phyloP scores from a whole-genome alignment of 2,329 filamentous ascomycete genomes.

The Macroventuria anomochaeta region DNA sequence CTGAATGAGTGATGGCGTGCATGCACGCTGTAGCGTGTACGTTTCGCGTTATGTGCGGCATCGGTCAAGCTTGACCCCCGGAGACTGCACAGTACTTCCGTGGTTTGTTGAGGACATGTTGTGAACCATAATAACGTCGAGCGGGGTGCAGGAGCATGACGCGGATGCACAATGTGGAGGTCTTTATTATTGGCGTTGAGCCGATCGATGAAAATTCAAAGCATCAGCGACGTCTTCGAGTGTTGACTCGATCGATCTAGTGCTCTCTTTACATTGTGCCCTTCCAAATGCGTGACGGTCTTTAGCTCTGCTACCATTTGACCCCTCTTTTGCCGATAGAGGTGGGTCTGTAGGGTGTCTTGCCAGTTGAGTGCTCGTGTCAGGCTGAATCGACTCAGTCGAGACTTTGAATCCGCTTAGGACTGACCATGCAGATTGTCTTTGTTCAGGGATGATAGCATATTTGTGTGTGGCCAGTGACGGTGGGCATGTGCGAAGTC shows the following conservation, averaged over 20 bases:
- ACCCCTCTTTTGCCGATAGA: conserved; percentile 8
- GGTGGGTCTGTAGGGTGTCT: not conserved
- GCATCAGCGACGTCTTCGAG: not conserved
- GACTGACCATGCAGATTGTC: conserved; percentile 18
- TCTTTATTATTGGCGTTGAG: not conserved
- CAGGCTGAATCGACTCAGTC: conserved; percentile 7
- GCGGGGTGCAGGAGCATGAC: conserved; percentile 14
- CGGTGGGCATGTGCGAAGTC: conserved; percentile 24
- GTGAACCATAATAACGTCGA: conserved; percentile 22
- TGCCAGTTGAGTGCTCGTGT: conserved; percentile 1
- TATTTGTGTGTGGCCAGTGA: conserved; percentile 32
- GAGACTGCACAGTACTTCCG: not conserved
- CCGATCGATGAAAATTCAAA: not conserved
- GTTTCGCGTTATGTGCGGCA: conserved; percentile 9
- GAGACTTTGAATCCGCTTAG: conserved; percentile 4
- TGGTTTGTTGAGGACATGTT: conserved; percentile 13
- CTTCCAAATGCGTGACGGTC: not conserved
- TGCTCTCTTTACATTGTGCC: not conserved
- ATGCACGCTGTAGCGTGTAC: conserved; percentile 10
- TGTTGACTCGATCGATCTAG: not conserved
- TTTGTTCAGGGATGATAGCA: conserved; percentile 23
- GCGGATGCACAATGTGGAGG: not conserved
- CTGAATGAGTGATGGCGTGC: not conserved
- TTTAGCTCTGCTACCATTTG: not conserved
- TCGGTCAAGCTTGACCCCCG: conserved; percentile 1